Base-by-base conservation (phyloP, 345 rosid genomes). In the Gossypium bickii region DNA sequence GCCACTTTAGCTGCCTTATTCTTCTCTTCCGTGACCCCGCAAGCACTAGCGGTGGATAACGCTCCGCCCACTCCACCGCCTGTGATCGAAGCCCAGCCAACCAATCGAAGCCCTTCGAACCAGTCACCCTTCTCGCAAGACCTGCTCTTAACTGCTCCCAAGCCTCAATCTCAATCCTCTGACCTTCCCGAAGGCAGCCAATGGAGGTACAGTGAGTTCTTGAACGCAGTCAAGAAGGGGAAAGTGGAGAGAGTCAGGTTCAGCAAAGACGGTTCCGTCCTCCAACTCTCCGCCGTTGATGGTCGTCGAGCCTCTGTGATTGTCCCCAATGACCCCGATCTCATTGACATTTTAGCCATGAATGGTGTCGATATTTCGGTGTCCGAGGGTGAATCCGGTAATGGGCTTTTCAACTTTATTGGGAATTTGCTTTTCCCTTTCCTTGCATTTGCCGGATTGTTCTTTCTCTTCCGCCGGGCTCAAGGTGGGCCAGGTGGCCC, bases 401-500 rank as follows among this genome's bases (percentile, higher is more conserved):
- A 88, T n/a, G 92, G 89, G 3, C 72, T 88, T 20, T 87, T 90
- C 57, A 79, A 67, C 71, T 76, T 88, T 57, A 86, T 90, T 41
- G 95, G 95, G 24, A 90, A 88, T 74, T 74, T 90, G 73, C 38
- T 90, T 15, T 90, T 90, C 66, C 95, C 95, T 2, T 18, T 90
- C 45, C 80, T 90, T 27, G 90, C 92, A 2, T 88, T 88, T 29
- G 92, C 89, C 13, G 95, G 95, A 1, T 78, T 90, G 73, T 90
- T 87, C 66, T 73, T 88, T 57, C 84, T 88, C 3, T 90, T 90
- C 80, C 86, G 92, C 58, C 81, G 90, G 61, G 83, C 86, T 38
- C 91, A 89, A 68, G 97, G 93, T 0, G 93, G 97, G 15, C 87
- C 93, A 0, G 97, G 93, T 1, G 97, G 97, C 1, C 92, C 97